Conservation (phyloP, 2,329 filamentous ascomycete species). For the Colletotrichum godetiae region DNA sequence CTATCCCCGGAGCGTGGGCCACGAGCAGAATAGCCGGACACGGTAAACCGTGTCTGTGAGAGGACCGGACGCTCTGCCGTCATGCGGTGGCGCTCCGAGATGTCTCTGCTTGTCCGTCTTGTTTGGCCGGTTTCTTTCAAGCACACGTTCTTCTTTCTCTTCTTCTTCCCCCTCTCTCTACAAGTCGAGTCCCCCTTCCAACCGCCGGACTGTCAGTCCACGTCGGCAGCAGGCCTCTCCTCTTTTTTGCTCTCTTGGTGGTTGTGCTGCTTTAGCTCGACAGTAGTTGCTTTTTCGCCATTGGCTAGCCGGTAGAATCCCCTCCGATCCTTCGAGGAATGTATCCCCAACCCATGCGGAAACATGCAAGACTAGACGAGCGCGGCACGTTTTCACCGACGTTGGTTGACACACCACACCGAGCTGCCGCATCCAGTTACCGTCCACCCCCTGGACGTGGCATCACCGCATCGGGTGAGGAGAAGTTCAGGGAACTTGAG, state of each 20-base stretch:
- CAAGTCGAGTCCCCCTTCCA: not conserved
- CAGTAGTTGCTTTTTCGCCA: not conserved
- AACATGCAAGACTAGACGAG: not conserved
- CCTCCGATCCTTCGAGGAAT: not conserved
- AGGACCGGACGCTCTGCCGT: not conserved
- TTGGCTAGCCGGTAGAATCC: not conserved
- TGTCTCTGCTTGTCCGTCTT: conserved; percentile 3
- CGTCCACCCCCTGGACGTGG: not conserved
- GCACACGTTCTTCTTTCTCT: not conserved
- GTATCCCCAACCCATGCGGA: not conserved
- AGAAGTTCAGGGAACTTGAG: not conserved
- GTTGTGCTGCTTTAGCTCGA: not conserved
- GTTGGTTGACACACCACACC: not conserved
- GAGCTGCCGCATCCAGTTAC: not conserved
- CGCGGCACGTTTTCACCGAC: not conserved
- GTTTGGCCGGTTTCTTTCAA: not conserved
- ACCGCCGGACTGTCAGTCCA: not conserved
- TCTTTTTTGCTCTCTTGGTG: not conserved
- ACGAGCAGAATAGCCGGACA: conserved; percentile 4
- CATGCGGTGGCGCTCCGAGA: not conserved
- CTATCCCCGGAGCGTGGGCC: not conserved
- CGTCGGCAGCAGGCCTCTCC: not conserved
- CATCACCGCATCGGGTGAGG: not conserved
- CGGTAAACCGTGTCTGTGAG: not conserved
- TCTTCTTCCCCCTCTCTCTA: not conserved